Percentiles rank a stretch among this genome's conserved stretches.
Evolutionary conservation across 352 stramenopile genomes (phyloP).

Genomic region (Phytophthora boehmeriae): DNA sequence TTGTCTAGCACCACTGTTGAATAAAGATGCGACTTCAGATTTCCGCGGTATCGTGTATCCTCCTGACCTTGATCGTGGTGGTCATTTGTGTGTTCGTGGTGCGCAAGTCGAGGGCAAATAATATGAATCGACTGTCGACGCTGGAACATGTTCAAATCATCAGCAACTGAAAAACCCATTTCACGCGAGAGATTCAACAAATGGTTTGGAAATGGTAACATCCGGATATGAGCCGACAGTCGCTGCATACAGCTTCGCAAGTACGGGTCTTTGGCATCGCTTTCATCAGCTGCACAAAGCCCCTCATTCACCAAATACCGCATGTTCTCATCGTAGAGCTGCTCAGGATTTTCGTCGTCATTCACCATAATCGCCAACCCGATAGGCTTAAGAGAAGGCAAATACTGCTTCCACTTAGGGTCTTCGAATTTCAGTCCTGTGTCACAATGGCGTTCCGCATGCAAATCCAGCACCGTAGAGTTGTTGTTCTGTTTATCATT

Average conservation of each 20-base stretch:
- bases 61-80: slow-evolving; percentile 87
- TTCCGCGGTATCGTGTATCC: slow-evolving; percentile 81
- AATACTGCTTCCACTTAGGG: slow-evolving; percentile 81
- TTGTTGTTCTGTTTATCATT: slow-evolving; percentile 71
- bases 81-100: slow-evolving; percentile 85
- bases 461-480: slow-evolving; percentile 78
- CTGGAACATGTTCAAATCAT: slow-evolving; percentile 73
- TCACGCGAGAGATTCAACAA: slow-evolving; percentile 79
- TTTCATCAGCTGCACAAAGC: slow-evolving; percentile 30
- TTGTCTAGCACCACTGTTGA: slow-evolving; percentile 87
- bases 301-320: slow-evolving; percentile 75
- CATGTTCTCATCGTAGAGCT: slow-evolving; percentile 71
- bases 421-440: slow-evolving; percentile 89
- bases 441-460: slow-evolving; percentile 70
- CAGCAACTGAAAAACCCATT: slow-evolving; percentile 76
- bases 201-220: slow-evolving; percentile 86
- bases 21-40: slow-evolving; percentile 88
- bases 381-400: slow-evolving; percentile 81
- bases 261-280: slow-evolving; percentile 42
- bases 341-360: slow-evolving; percentile 70
- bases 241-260: slow-evolving; percentile 75
- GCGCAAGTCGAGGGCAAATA: slow-evolving; percentile 78
- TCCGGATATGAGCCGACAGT: slow-evolving; percentile 81
- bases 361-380: slow-evolving; percentile 84
- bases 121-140: slow-evolving; percentile 80